phyloP scores from a whole-genome alignment of 495 filamentous ascomycete genomes.

The Astrocystis sublimbata region DNA sequence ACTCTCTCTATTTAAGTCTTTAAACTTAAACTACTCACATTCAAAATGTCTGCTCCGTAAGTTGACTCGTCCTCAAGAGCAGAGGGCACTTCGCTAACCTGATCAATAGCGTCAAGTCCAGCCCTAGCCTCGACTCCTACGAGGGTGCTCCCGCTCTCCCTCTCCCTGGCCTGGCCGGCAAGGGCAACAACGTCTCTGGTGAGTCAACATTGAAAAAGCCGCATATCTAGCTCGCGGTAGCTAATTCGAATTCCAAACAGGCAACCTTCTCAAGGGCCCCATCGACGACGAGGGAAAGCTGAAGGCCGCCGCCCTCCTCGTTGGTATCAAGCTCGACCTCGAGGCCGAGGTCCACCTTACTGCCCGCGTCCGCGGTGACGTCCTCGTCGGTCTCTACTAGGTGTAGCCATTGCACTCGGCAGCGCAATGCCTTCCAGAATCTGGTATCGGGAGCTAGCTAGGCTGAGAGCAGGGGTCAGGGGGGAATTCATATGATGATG shows the following conservation, averaged over 20 bases:
- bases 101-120: neutral
- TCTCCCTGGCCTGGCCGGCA: slow-evolving; percentile 10
- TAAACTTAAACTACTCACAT: neutral
- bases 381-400: too few species aligned
- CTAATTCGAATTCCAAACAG: slow-evolving; percentile 18
- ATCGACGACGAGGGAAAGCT: slow-evolving; percentile 42
- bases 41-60: neutral
- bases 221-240: neutral
- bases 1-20: neutral
- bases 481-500: too few species aligned
- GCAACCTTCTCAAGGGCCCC: slow-evolving; percentile 41
- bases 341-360: too few species aligned
- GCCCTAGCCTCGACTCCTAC: neutral
- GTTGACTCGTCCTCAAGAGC: neutral
- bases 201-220: neutral
- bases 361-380: too few species aligned
- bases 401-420: too few species aligned
- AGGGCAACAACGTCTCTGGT: slow-evolving; percentile 10
- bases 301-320: slow-evolving; percentile 43
- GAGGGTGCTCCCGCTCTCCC: slow-evolving; percentile 8
- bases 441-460: too few species aligned
- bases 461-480: too few species aligned
- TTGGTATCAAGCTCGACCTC: slow-evolving; percentile 51
- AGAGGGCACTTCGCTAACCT: neutral
- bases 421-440: too few species aligned